Evolutionary conservation across 1,284 basidiomycete genomes (phyloP).

Genomic region (Anthracocystis walkeri): DNA sequence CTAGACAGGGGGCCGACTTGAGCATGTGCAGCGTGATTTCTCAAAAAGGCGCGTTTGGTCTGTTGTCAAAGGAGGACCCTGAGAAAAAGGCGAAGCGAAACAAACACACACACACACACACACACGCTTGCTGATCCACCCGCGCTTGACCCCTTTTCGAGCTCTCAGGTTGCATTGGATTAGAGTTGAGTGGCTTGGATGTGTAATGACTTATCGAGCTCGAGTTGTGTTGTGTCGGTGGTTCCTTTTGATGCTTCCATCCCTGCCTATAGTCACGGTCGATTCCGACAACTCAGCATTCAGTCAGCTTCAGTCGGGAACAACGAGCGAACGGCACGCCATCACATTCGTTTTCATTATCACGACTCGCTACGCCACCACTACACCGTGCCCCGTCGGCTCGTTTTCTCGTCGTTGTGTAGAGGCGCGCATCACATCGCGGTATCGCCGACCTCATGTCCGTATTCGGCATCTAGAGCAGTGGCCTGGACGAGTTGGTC

Average conservation of each 20-base stretch:
- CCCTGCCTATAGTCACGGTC: background rate
- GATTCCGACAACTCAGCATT: background rate
- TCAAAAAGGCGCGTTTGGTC: background rate
- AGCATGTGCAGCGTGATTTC: slow-evolving; percentile 8
- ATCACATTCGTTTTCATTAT: no score
- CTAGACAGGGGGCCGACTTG: slow-evolving; percentile 13
- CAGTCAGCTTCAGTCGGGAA: background rate
- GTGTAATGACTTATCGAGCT: background rate
- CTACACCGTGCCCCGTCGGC: no score
- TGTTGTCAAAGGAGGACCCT: slow-evolving; percentile 16
- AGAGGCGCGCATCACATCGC: background rate
- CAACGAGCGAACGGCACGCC: no score
- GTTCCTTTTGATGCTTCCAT: background rate
- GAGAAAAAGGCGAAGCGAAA: slow-evolving; percentile 8
- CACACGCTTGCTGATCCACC: background rate
- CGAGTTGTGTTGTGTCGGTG: background rate
- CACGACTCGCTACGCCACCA: no score
- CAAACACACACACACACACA: slow-evolving; percentile 19
- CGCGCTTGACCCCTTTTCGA: background rate
- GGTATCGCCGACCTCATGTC: slow-evolving; percentile 11
- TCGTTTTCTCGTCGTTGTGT: no score
- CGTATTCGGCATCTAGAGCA: background rate
- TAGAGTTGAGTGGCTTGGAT: background rate
- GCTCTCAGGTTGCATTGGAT: background rate
- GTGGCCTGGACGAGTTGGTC: background rate